These are phyloP conservation scores for Erigeron philadelphicus DNA, from an alignment of 140 eudicot species.

Conservation along the genomic window DNA sequence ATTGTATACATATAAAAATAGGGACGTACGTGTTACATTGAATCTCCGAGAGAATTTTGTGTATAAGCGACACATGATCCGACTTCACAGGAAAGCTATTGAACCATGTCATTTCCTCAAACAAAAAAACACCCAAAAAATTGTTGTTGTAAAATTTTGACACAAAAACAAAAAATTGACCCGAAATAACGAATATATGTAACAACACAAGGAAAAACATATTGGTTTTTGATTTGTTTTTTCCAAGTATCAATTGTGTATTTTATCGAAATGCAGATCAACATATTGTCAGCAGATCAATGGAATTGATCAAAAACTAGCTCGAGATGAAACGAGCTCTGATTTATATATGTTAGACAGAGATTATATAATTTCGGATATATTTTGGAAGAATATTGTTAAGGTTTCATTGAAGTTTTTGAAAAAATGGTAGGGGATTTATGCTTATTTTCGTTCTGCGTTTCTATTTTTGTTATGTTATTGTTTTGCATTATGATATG, in stretches of 20 bases:
- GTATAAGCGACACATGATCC: conserved; percentile 30
- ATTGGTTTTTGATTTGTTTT: too few relatives aligned
- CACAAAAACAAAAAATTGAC: background rate
- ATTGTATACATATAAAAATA: too few relatives aligned
- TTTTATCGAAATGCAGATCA: too few relatives aligned
- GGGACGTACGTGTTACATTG: conserved; percentile 2
- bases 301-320: background rate
- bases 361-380: background rate
- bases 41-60: conserved; percentile 41
- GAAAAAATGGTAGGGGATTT: conserved; percentile 27
- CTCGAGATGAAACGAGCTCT: background rate
- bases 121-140: conserved; percentile 12
- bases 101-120: conserved; percentile 38
- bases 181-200: conserved; percentile 4
- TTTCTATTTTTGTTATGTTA: background rate
- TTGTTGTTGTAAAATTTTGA: background rate
- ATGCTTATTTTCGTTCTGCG: background rate
- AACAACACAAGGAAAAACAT: background rate
- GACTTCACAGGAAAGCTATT: conserved; percentile 32
- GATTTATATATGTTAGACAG: background rate
- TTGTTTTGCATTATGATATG: background rate
- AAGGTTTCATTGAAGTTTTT: conserved; percentile 23
- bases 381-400: background rate
- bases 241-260: too few relatives aligned
- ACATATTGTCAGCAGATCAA: too few relatives aligned